Evolutionary conservation across 768 basidiomycete species (phyloP).

Genomic region (Botryobasidium botryosum): DNA sequence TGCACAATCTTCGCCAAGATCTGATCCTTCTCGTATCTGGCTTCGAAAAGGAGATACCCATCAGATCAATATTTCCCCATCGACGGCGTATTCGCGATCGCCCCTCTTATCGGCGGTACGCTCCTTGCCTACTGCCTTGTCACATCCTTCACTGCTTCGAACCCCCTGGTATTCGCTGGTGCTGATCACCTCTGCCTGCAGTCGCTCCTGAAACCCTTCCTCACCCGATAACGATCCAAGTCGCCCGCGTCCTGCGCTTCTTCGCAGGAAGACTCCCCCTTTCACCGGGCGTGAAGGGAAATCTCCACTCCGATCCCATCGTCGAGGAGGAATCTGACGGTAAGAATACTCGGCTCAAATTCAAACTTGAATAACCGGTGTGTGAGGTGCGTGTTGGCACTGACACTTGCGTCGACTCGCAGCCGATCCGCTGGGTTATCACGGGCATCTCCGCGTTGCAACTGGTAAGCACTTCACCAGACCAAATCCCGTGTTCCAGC

Average conservation of each 20-base stretch:
- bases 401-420: no score
- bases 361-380: no score
- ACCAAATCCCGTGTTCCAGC: no score
- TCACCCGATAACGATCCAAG: constrained; percentile 13
- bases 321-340: constrained; percentile 23
- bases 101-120: constrained; percentile 21
- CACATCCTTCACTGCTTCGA: no score
- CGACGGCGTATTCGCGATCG: constrained; percentile 20
- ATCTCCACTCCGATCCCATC: constrained; percentile 23
- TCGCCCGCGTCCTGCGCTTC: constrained; percentile 16
- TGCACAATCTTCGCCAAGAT: no score
- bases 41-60: no score
- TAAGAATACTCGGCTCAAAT: no score
- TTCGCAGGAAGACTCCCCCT: constrained; percentile 19
- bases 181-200: neutral
- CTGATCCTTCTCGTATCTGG: no score
- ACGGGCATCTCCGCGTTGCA: constrained; percentile 20
- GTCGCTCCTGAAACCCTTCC: constrained; percentile 20
- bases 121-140: neutral
- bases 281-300: constrained; percentile 19
- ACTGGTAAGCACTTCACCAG: no score
- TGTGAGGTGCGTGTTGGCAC: no score
- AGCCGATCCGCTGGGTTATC: constrained; percentile 20
- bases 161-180: neutral
- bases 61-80: no score